These are phyloP conservation scores for Astragalus glycyphyllos DNA, from an alignment of 306 rosid species.

Conservation along the genomic window DNA sequence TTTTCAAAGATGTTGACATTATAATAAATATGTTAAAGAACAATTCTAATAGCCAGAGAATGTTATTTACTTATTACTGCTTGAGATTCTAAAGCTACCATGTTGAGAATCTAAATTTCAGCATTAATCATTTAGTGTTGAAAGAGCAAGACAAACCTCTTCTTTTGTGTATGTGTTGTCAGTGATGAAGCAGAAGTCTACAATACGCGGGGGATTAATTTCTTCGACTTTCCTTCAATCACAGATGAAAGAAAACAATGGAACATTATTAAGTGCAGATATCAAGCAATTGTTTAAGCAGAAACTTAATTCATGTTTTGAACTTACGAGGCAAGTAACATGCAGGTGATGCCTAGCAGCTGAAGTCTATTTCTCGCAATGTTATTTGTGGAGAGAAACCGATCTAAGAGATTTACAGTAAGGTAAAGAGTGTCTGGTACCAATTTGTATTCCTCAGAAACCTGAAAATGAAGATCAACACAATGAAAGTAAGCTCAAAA, in stretches of 20 bases:
- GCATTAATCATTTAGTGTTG: conserved; percentile 6
- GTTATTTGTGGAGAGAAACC: conserved; percentile 79
- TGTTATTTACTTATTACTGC: too few species aligned
- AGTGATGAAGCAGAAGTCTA: conserved; percentile 91
- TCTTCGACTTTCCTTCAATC: conserved; percentile 89
- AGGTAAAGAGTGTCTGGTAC: conserved; percentile 84
- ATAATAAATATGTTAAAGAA: too few species aligned
- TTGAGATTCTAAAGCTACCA: conserved; percentile 11
- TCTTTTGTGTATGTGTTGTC: conserved; percentile 84
- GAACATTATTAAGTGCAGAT: conserved; percentile 26
- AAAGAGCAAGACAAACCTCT: conserved; percentile 61
- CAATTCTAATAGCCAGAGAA: too few species aligned
- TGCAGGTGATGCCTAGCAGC: conserved; percentile 93
- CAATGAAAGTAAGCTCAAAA: not conserved
- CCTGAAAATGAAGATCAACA: conserved; percentile 53
- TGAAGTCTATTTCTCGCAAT: conserved; percentile 82
- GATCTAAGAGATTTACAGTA: conserved; percentile 78
- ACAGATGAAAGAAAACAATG: conserved; percentile 32
- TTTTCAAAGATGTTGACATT: not conserved
- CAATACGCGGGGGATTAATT: conserved; percentile 78
- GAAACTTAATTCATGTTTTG: conserved; percentile 31
- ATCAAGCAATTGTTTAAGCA: too few species aligned
- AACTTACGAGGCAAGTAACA: conserved; percentile 95
- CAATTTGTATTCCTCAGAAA: conserved; percentile 84
- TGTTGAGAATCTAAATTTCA: too few species aligned